These are phyloP conservation scores for Eucalyptus grandis DNA, from an alignment of 345 rosid genomes.

Conservation along the genomic window DNA sequence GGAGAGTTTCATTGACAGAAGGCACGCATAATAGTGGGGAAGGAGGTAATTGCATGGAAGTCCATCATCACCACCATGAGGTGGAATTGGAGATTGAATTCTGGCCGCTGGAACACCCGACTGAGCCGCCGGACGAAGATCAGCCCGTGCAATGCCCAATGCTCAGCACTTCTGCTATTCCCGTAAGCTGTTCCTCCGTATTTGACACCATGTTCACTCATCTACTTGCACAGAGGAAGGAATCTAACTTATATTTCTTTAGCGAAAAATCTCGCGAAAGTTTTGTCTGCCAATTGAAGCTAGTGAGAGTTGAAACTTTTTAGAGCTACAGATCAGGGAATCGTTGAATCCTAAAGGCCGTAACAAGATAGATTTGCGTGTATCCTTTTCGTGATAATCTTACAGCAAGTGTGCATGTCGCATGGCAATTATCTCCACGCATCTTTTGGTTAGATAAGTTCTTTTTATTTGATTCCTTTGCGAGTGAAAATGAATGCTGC, in stretches of 20 bases:
- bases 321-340: not conserved
- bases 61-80: not conserved
- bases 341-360: not conserved
- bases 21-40: conserved; percentile 7
- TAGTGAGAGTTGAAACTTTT: not conserved
- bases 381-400: not conserved
- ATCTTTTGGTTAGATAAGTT: not conserved
- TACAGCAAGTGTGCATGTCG: not conserved
- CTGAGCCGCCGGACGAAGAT: conserved; percentile 88
- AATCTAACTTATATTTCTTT: not conserved
- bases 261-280: not conserved
- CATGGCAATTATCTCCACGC: not conserved
- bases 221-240: not conserved
- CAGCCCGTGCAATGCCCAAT: conserved; percentile 85
- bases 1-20: not conserved
- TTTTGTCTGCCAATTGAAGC: not conserved
- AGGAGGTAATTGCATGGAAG: conserved; percentile 8
- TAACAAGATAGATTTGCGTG: not conserved
- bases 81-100: conserved; percentile 41
- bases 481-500: not conserved
- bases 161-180: conserved; percentile 42
- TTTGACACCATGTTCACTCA: not conserved
- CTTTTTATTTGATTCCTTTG: not conserved
- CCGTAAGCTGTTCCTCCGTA: conserved; percentile 16
- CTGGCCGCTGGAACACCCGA: conserved; percentile 84